phyloP scores from a whole-genome alignment of 2,329 filamentous ascomycete genomes.

The Pseudogymnoascus sp. region DNA sequence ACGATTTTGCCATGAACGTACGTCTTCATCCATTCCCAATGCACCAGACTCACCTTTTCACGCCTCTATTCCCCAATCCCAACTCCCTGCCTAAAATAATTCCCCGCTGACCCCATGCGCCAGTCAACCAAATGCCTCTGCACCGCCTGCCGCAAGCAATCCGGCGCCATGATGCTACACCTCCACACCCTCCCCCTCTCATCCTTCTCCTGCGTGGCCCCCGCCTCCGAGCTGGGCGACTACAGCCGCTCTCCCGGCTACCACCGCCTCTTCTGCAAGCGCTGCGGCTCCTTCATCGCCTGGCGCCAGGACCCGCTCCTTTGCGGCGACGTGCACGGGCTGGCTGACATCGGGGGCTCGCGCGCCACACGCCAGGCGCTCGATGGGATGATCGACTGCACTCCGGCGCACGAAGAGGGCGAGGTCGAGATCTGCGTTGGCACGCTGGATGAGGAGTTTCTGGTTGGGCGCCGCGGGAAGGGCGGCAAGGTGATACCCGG shows the following conservation, averaged over 20 bases:
- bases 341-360: neutral
- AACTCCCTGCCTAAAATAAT: neutral
- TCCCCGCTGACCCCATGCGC: neutral
- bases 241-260: constrained; percentile 36
- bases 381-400: neutral
- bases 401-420: neutral
- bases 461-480: constrained; percentile 24
- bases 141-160: constrained; percentile 47
- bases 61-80: neutral
- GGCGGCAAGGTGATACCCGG: constrained; percentile 11
- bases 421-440: constrained; percentile 36
- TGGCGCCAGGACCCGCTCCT: constrained; percentile 29
- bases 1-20: constrained; percentile 37
- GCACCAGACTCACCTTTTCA: neutral
- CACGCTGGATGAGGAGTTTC: constrained; percentile 38
- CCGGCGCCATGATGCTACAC: constrained; percentile 40
- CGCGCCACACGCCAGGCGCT: neutral
- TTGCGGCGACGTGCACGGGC: neutral
- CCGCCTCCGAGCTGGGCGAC: constrained; percentile 23
- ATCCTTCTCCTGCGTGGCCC: constrained; percentile 29
- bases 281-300: constrained; percentile 44
- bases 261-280: constrained; percentile 43
- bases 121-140: constrained; percentile 47
- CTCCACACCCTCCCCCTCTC: constrained; percentile 33
- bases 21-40: constrained; percentile 10